These are phyloP conservation scores for Xylaria sp. DNA, from an alignment of 2,329 filamentous ascomycete species.

Conservation along the genomic window DNA sequence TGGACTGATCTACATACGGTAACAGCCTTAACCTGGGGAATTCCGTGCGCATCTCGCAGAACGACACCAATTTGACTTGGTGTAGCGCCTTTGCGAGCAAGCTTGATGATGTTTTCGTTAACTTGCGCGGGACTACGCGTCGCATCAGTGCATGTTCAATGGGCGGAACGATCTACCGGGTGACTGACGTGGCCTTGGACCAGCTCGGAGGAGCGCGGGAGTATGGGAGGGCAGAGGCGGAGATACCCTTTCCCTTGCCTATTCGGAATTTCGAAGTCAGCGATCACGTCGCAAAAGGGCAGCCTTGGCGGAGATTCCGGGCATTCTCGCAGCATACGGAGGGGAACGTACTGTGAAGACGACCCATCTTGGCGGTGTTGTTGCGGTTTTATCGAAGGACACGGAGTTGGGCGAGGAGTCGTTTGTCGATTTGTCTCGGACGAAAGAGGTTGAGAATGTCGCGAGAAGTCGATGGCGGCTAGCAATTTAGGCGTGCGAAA, in stretches of 20 bases:
- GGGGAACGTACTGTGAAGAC: conserved; percentile 79
- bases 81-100: conserved; percentile 98
- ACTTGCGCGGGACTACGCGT: conserved; percentile 77
- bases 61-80: conserved; percentile 75
- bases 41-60: conserved; percentile 96
- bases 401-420: conserved; percentile 34
- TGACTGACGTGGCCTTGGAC: conserved; percentile 85
- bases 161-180: not conserved
- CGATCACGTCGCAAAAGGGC: not conserved
- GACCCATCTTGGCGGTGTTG: conserved; percentile 79
- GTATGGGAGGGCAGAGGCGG: conserved; percentile 94
- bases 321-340: conserved; percentile 63
- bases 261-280: conserved; percentile 23
- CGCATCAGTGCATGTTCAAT: conserved; percentile 15
- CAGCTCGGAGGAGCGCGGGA: conserved; percentile 91
- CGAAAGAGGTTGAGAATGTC: conserved; percentile 25
- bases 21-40: conserved; percentile 97
- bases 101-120: conserved; percentile 98
- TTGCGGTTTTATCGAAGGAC: conserved; percentile 42
- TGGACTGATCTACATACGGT: conserved; percentile 57
- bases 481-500: conserved; percentile 40
- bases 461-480: conserved; percentile 38
- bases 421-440: conserved; percentile 46
- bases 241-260: conserved; percentile 89
- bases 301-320: not conserved